Evolutionary conservation across 2,329 filamentous ascomycete genomes (phyloP), one percentile per base, ranked within the genome.

Genomic region (Alternaria ethzedia): DNA sequence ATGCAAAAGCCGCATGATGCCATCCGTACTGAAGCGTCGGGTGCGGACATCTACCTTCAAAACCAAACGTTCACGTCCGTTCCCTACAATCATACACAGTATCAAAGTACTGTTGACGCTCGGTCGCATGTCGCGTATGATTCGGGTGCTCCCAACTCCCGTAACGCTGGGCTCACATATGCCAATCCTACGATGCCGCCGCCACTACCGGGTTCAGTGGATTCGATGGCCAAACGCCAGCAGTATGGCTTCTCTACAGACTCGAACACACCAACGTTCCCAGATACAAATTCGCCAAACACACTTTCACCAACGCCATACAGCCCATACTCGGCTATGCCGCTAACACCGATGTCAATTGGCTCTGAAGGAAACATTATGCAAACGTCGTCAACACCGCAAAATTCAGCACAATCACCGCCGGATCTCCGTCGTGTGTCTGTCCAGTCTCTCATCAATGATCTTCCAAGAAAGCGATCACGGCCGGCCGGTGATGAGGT

Each of bases 361-460:
- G 77, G 74, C 26, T 75, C 76, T 1, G 80, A 81, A 51, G 79
- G 80, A 12, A 63, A 63, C 25, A 60, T 56, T 17, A 32, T 67
- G 43, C 72, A 70, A 20, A 63, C 65, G 25, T 65, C 66, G 30
- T 61, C 70, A n/a, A 68, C 68, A 44, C 59, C 69, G 47, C 59
- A 73, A n/a, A 56, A 61, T 21, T 71, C 71, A 17, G 46, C 70
- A 20, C 75, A 81, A 49, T 75, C 79, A 15, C 75, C 81, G 52
- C 73, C 82, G 26, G 83, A 86, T 59, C 69, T 85, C 26, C 83
- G 84, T 11, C 80, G 75, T 13, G 81, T 92, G 21, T 91, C 89
- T 9, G 89, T 92, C 30, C 88, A 87, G 70, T 91, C 89, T 12
- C 78, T 92, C 8, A 80, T 92, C 6, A 70, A 73, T 8, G 70